Evolutionary conservation across 768 basidiomycete species (phyloP).

Genomic region (Amanita molliuscula): DNA sequence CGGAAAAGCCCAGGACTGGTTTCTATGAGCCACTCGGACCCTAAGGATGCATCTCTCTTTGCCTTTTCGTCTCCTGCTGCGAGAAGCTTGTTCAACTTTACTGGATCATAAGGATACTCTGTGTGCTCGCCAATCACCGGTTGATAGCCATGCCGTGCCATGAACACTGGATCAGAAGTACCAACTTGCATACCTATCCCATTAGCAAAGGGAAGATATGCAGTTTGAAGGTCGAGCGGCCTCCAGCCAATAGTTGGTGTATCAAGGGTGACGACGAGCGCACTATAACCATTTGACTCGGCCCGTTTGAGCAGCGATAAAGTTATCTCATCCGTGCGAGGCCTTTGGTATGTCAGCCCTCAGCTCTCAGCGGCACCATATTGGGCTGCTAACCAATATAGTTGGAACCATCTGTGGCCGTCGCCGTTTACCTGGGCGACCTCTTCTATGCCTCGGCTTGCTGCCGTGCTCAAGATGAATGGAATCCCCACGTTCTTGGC

Average conservation of each 20-base stretch:
- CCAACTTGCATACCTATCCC: slow-evolving; percentile 62
- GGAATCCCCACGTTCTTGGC: slow-evolving; percentile 54
- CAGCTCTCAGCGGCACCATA: no score
- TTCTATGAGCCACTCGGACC: slow-evolving; percentile 54
- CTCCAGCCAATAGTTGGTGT: slow-evolving; percentile 68
- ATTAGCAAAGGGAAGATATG: slow-evolving; percentile 58
- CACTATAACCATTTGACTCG: slow-evolving; percentile 54
- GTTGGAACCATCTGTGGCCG: slow-evolving; percentile 69
- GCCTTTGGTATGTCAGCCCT: slow-evolving; percentile 31
- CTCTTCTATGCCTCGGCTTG: slow-evolving; percentile 62
- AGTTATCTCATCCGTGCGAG: slow-evolving; percentile 45
- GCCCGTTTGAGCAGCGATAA: slow-evolving; percentile 57
- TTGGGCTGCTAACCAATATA: slow-evolving; percentile 75
- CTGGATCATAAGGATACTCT: slow-evolving; percentile 51
- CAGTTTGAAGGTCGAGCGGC: slow-evolving; percentile 56
- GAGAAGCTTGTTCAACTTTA: slow-evolving; percentile 29
- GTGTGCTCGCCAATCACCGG: slow-evolving; percentile 30
- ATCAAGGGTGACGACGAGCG: slow-evolving; percentile 74
- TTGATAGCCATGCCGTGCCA: slow-evolving; percentile 41
- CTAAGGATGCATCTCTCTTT: slow-evolving; percentile 32
- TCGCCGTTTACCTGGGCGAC: slow-evolving; percentile 66
- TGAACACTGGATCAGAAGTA: slow-evolving; percentile 69
- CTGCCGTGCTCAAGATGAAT: slow-evolving; percentile 68
- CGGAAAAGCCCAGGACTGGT: slow-evolving; percentile 51
- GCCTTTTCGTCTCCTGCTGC: slow-evolving; percentile 37